phyloP scores from a whole-genome alignment of 1,139 yeast species.

The Arxiozyma telluris region DNA sequence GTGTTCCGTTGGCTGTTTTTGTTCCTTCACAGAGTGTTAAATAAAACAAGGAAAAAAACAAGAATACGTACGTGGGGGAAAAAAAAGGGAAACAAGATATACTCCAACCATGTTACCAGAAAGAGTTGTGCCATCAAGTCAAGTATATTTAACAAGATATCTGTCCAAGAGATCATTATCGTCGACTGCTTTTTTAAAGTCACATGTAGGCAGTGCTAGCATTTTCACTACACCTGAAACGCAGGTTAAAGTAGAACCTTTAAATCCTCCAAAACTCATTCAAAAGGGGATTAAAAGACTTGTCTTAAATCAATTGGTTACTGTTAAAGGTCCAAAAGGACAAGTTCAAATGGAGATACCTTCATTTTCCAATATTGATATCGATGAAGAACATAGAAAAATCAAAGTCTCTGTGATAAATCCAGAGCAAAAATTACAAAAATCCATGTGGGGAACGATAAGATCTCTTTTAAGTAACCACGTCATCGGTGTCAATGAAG shows the following conservation, averaged over 20 bases:
- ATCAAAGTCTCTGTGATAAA: constrained; percentile 41
- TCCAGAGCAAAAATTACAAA: constrained; percentile 56
- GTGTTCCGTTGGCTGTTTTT: background rate
- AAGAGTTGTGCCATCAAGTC: background rate
- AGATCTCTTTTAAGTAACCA: constrained; percentile 72
- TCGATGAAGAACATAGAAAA: constrained; percentile 28
- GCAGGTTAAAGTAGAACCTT: constrained; percentile 31
- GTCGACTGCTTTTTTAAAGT: background rate
- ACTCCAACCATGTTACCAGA: background rate
- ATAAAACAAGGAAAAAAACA: background rate
- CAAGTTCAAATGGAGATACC: constrained; percentile 57
- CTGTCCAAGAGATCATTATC: background rate
- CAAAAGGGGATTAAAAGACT: constrained; percentile 60
- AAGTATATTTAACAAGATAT: too few species aligned
- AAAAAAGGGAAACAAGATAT: background rate
- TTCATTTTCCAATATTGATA: constrained; percentile 45
- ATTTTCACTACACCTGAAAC: constrained; percentile 49
- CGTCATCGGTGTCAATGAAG: constrained; percentile 82
- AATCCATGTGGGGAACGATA: constrained; percentile 92
- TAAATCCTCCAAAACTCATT: constrained; percentile 41
- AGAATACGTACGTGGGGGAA: background rate
- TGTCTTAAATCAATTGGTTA: constrained; percentile 50
- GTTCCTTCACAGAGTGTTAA: too few species aligned
- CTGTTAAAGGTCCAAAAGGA: constrained; percentile 80
- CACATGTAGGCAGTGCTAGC: constrained; percentile 48